phyloP scores from a whole-genome alignment of 805 yeast genomes.

The Candida nemodendra region DNA sequence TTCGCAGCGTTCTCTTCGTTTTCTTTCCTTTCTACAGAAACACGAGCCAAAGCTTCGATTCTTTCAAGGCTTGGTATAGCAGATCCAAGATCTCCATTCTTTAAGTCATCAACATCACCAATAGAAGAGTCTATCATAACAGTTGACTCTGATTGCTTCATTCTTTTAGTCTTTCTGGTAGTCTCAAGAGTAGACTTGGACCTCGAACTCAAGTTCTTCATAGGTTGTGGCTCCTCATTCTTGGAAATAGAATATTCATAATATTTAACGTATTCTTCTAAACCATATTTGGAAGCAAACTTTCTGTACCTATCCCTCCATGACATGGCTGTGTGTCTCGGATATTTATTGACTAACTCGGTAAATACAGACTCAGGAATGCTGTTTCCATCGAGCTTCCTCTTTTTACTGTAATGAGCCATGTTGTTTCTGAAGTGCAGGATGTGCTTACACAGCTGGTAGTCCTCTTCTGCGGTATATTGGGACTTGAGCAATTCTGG shows the following conservation, averaged over 20 bases:
- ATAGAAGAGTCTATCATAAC: background rate
- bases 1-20: conserved; percentile 18
- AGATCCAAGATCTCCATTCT: conserved; percentile 6
- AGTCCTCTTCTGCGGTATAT: conserved; percentile 72
- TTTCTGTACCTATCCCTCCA: conserved; percentile 83
- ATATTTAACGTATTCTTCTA: conserved; percentile 53
- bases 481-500: conserved; percentile 57
- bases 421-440: conserved; percentile 22
- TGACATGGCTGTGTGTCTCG: conserved; percentile 63
- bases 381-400: conserved; percentile 22
- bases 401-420: conserved; percentile 19
- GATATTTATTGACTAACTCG: conserved; percentile 37
- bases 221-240: conserved; percentile 49
- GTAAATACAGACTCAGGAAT: conserved; percentile 41
- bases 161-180: conserved; percentile 21
- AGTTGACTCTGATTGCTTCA: conserved; percentile 5
- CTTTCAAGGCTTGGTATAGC: conserved; percentile 15
- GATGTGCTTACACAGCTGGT: conserved; percentile 44
- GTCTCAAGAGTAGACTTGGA: conserved; percentile 29
- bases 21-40: conserved; percentile 27
- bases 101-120: conserved; percentile 4
- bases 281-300: conserved; percentile 62
- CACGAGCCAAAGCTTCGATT: conserved; percentile 28
- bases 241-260: conserved; percentile 43
- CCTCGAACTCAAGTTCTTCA: conserved; percentile 55